Evolutionary conservation across 768 basidiomycete genomes (phyloP).

Genomic region (Boletus reticuloceps): DNA sequence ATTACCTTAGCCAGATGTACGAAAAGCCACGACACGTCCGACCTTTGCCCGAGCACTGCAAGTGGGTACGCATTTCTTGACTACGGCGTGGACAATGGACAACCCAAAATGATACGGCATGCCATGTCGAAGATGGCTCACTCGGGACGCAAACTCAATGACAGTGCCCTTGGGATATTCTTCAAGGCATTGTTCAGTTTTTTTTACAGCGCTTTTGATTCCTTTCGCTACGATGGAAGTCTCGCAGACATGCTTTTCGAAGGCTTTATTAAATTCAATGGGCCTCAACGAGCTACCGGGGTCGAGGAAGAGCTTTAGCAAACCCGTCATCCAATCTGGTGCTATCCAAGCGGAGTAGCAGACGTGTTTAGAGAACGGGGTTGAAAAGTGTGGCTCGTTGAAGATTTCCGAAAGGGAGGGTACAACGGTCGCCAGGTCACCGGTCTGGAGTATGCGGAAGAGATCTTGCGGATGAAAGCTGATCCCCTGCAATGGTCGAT

Average conservation of each 20-base stretch:
- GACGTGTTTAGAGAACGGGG: slow-evolving; percentile 30
- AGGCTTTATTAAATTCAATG: slow-evolving; percentile 42
- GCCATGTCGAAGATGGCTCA: slow-evolving; percentile 37
- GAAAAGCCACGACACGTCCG: slow-evolving; percentile 42
- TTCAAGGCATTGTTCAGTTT: slow-evolving; percentile 42
- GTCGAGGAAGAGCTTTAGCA: slow-evolving; percentile 38
- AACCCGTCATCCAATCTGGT: slow-evolving; percentile 24
- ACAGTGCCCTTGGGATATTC: slow-evolving; percentile 48
- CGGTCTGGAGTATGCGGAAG: slow-evolving; percentile 43
- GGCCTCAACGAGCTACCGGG: slow-evolving; percentile 34
- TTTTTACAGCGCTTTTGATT: slow-evolving; percentile 43
- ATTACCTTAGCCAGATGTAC: slow-evolving; percentile 56
- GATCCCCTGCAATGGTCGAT: slow-evolving; percentile 50
- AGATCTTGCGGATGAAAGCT: slow-evolving; percentile 39
- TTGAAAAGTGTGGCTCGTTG: slow-evolving; percentile 35
- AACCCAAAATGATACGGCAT: slow-evolving; percentile 24
- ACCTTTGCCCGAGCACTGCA: slow-evolving; percentile 47
- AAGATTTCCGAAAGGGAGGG: slow-evolving; percentile 28
- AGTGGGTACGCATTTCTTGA: slow-evolving; percentile 49
- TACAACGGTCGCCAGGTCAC: slow-evolving; percentile 38
- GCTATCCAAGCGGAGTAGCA: slow-evolving; percentile 28
- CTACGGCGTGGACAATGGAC: too few relatives aligned
- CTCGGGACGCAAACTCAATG: slow-evolving; percentile 41
- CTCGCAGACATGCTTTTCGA: slow-evolving; percentile 41
- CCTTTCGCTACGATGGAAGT: slow-evolving; percentile 43